Evolutionary conservation across 768 basidiomycete genomes (phyloP).

Genomic region (Neoboletus subvelutipes): DNA sequence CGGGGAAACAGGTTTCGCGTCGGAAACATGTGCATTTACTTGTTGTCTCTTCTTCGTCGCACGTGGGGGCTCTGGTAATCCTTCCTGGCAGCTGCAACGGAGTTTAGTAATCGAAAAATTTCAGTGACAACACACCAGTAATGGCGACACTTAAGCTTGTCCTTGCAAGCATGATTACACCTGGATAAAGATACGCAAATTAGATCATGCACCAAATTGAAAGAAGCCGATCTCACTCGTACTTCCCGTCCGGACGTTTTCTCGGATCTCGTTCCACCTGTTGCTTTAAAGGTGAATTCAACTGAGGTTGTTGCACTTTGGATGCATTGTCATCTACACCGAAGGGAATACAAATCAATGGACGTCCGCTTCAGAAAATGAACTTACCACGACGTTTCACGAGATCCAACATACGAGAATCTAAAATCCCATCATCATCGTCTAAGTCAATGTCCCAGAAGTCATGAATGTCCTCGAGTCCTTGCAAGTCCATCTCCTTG

Average conservation of each 20-base stretch:
- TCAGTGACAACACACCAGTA: slow-evolving; percentile 47
- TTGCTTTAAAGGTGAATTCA: slow-evolving; percentile 3
- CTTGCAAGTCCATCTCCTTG: slow-evolving; percentile 66
- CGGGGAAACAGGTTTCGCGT: background rate
- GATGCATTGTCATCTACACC: background rate
- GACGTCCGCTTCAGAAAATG: background rate
- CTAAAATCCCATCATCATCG: slow-evolving; percentile 26
- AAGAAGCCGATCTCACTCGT: slow-evolving; percentile 42
- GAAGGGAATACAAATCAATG: background rate
- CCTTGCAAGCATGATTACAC: slow-evolving; percentile 80
- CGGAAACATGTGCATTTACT: slow-evolving; percentile 22
- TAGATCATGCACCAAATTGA: background rate
- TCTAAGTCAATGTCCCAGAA: slow-evolving; percentile 56
- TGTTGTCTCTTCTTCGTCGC: slow-evolving; percentile 32
- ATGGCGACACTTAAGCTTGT: slow-evolving; percentile 74
- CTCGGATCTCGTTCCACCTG: slow-evolving; percentile 24
- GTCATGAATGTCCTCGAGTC: slow-evolving; percentile 65
- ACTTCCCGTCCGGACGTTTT: slow-evolving; percentile 62
- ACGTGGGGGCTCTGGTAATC: slow-evolving; percentile 52
- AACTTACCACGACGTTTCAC: slow-evolving; percentile 29
- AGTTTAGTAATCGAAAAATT: slow-evolving; percentile 8
- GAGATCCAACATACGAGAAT: slow-evolving; percentile 34
- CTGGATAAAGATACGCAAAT: slow-evolving; percentile 35
- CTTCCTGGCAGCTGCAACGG: slow-evolving; percentile 67
- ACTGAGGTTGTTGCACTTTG: background rate